phyloP scores from a whole-genome alignment of 163 green algal species.

The Prototheca cutis region DNA sequence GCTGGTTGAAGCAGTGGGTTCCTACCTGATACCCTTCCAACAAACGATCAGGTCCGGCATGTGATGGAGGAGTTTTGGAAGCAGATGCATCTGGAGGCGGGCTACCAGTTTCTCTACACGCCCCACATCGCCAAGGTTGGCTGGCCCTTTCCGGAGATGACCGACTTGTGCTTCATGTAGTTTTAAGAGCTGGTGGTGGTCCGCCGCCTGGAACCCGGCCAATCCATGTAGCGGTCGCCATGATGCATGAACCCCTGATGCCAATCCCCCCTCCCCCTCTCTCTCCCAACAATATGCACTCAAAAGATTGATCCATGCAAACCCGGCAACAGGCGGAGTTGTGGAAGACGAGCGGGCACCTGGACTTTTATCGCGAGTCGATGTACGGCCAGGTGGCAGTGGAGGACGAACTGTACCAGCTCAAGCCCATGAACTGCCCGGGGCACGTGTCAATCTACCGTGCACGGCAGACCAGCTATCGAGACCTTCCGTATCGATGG shows the following conservation, averaged over 20 bases:
- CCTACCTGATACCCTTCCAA: too few species aligned
- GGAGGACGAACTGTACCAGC: conserved; percentile 90
- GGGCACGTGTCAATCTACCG: conserved; percentile 95
- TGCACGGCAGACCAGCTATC: conserved; percentile 47
- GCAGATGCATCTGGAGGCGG: conserved; percentile 69
- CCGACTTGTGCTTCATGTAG: too few species aligned
- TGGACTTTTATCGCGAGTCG: conserved; percentile 87
- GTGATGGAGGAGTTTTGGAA: conserved; percentile 93
- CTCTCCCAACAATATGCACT: too few species aligned
- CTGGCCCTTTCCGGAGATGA: background rate
- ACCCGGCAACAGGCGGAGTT: conserved; percentile 57
- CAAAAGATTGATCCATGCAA: too few species aligned
- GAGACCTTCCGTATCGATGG: conserved; percentile 81
- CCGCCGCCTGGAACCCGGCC: too few species aligned
- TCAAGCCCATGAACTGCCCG: conserved; percentile 98
- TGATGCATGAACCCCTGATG: too few species aligned
- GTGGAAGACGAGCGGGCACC: conserved; percentile 79
- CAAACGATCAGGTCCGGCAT: conserved; percentile 43
- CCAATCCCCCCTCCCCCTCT: too few species aligned
- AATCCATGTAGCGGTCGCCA: too few species aligned
- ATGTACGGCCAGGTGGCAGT: conserved; percentile 91
- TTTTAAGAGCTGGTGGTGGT: too few species aligned
- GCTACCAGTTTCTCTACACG: conserved; percentile 89
- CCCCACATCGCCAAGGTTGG: conserved; percentile 88
- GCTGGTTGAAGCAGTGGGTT: too few species aligned